phyloP scores from a whole-genome alignment of 1,139 yeast genomes.

The Torulaspora pretoriensis region DNA sequence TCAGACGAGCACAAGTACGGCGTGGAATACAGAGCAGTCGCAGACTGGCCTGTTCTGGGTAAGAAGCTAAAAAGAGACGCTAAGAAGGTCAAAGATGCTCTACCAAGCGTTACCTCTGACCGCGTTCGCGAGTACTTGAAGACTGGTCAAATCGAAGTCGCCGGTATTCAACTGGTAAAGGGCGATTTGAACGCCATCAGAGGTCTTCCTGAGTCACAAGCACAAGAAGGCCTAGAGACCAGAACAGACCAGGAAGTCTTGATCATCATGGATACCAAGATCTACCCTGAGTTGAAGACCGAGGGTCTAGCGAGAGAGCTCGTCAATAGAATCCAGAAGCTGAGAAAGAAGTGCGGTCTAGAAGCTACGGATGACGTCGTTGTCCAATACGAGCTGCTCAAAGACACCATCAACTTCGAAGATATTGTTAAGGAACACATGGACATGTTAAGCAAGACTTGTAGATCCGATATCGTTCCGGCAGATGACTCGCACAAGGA shows the following conservation, averaged over 20 bases:
- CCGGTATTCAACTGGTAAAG: conserved; percentile 77
- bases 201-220: conserved; percentile 68
- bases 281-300: conserved; percentile 81
- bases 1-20: conserved; percentile 88
- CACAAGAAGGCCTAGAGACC: conserved; percentile 70
- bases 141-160: conserved; percentile 74
- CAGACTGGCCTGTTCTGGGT: conserved; percentile 99
- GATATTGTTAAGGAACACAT: conserved; percentile 60
- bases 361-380: conserved; percentile 92
- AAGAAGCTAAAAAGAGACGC: conserved; percentile 94
- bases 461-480: conserved; percentile 48
- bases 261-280: conserved; percentile 80
- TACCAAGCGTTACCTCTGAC: conserved; percentile 73
- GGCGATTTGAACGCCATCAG: conserved; percentile 91
- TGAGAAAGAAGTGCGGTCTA: conserved; percentile 93
- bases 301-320: conserved; percentile 97
- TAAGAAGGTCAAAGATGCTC: conserved; percentile 88
- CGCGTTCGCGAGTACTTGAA: conserved; percentile 75
- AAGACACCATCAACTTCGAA: conserved; percentile 68
- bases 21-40: conserved; percentile 89
- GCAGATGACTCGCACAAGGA: conserved; percentile 39
- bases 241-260: conserved; percentile 86
- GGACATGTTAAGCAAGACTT: conserved; percentile 69
- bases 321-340: conserved; percentile 93
- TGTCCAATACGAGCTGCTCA: conserved; percentile 70